A percentile compares a stretch with the other conserved stretches of the same genome.
These are phyloP conservation scores for Fusarium sp. DNA, from an alignment of 2,329 filamentous ascomycete genomes.

Conservation along the genomic window DNA sequence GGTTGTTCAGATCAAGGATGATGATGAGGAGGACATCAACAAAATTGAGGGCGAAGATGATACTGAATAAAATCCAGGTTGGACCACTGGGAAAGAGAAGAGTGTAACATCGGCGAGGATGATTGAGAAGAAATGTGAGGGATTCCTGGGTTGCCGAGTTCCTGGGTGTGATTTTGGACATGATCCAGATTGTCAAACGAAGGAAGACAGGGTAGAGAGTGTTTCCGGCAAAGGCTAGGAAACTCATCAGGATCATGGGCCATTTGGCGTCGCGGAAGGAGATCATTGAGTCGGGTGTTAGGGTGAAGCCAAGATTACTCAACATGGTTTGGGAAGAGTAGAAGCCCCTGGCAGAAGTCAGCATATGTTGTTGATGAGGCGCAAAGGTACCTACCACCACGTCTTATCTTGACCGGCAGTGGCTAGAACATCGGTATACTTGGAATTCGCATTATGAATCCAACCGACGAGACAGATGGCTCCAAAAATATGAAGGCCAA, in stretches of 20 bases:
- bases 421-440: slow-evolving; percentile 54
- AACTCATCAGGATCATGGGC: slow-evolving; percentile 60
- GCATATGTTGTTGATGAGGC: too few relatives aligned
- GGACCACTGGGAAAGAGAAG: slow-evolving; percentile 69
- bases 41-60: slow-evolving; percentile 64
- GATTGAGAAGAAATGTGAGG: slow-evolving; percentile 68
- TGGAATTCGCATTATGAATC: slow-evolving; percentile 56
- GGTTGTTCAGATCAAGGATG: slow-evolving; percentile 62
- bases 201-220: slow-evolving; percentile 69
- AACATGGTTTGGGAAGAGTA: slow-evolving; percentile 64
- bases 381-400: slow-evolving; percentile 59
- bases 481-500: slow-evolving; percentile 61
- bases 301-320: slow-evolving; percentile 61
- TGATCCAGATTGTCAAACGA: slow-evolving; percentile 67
- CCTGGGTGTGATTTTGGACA: slow-evolving; percentile 59
- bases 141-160: slow-evolving; percentile 55
- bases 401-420: slow-evolving; percentile 54
- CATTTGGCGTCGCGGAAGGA: slow-evolving; percentile 58
- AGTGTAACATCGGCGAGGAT: slow-evolving; percentile 72
- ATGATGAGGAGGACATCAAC: slow-evolving; percentile 67
- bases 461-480: slow-evolving; percentile 60
- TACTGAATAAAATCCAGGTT: slow-evolving; percentile 67
- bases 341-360: slow-evolving; percentile 53
- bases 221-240: slow-evolving; percentile 64
- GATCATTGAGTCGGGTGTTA: slow-evolving; percentile 66